phyloP scores from a whole-genome alignment of 345 rosid genomes.

The Microcos paniculata region DNA sequence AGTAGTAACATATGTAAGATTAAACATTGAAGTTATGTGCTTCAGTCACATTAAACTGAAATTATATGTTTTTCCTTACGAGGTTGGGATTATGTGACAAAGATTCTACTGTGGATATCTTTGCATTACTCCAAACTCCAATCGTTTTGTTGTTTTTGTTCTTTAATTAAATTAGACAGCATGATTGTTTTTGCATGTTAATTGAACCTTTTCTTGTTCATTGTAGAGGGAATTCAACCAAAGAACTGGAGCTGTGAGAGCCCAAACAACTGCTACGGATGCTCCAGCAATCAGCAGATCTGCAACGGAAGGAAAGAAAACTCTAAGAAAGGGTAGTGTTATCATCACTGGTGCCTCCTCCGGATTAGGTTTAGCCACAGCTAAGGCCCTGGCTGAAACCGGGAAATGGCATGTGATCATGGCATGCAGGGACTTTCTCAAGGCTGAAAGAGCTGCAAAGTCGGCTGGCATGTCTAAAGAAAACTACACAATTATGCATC shows the following conservation, averaged over 20 bases:
- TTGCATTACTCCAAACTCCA: background rate
- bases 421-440: slow-evolving; percentile 97
- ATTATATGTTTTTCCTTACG: background rate
- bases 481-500: slow-evolving; percentile 85
- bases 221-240: slow-evolving; percentile 49
- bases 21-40: too few species aligned
- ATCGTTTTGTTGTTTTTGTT: background rate
- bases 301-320: slow-evolving; percentile 63
- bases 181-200: background rate
- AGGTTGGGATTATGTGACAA: background rate
- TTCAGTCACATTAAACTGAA: background rate
- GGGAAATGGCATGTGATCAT: slow-evolving; percentile 88
- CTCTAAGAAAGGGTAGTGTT: slow-evolving; percentile 69
- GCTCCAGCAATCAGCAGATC: slow-evolving; percentile 46
- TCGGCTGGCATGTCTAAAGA: slow-evolving; percentile 79
- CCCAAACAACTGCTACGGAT: slow-evolving; percentile 63
- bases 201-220: background rate
- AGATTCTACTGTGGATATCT: background rate
- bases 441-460: slow-evolving; percentile 85
- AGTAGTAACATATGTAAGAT: too few species aligned
- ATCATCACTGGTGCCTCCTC: slow-evolving; percentile 86
- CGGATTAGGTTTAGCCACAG: slow-evolving; percentile 78
- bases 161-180: background rate
- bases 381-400: slow-evolving; percentile 81
- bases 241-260: slow-evolving; percentile 52